Evolutionary conservation across 2,329 filamentous ascomycete species (phyloP), one percentile per base, ranked within the genome.

Genomic region (Stachybotrys echinatus): DNA sequence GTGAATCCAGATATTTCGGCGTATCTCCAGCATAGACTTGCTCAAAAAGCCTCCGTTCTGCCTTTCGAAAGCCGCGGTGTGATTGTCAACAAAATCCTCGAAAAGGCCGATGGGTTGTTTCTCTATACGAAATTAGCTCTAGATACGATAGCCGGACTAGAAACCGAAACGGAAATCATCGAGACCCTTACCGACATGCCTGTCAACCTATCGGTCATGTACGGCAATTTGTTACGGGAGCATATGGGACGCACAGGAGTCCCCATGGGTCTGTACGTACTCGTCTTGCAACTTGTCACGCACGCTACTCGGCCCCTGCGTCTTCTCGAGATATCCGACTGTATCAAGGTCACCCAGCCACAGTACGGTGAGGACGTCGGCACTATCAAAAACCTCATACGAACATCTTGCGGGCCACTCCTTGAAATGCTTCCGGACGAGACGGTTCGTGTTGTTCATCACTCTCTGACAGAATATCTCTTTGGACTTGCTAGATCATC

Each of bases 381-480:
- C 43, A 52, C 58, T 8, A 61, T 57, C 17, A 75, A 75, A 52
- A 49, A 61, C 5, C 56, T 72, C 12, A 61, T 73, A 2, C 60
- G 67, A 27, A 57, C 59, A 17, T 63, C 65, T 5, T 74, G 69
- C 50, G 72, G 72, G 1, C 67, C 72, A 6, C 56, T 77, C 8
- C 53, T 76, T 3, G 71, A 76, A 50, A 64, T 75, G 19, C 61
- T 71, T 2, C 65, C 68, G 20, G 70, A 76, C 49, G 72, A 74
- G 45, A 70, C 68, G 0, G 58, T 75, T 22, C 63, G 62, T 23
- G 64, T 76, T 17, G 64, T 76, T 5, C 73, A 77, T 50, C 72
- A 76, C 49, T 75, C 72, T 2, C 65, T 77, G 21, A 75, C 73
- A 1, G 73, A 76, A 51, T 76, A 68, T 56, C 62, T 75, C 7